These are phyloP conservation scores for Coniosporium tulheliwenetii DNA, from an alignment of 2,329 filamentous ascomycete species.

Conservation along the genomic window DNA sequence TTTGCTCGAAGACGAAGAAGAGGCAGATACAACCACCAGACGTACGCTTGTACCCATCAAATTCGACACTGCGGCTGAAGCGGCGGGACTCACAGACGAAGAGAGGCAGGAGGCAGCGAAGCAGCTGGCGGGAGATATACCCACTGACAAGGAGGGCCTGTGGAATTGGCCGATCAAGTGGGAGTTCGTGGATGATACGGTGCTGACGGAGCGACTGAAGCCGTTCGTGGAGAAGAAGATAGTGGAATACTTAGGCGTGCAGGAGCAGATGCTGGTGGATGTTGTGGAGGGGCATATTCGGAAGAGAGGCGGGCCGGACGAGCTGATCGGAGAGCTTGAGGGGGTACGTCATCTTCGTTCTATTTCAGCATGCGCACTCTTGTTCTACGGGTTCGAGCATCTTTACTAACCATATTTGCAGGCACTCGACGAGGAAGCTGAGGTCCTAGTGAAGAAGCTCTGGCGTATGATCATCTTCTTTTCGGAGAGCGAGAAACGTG, in stretches of 20 bases:
- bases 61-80: constrained; percentile 54
- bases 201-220: constrained; percentile 72
- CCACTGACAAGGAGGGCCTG: constrained; percentile 67
- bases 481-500: constrained; percentile 83
- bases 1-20: constrained; percentile 87
- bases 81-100: constrained; percentile 62
- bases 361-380: background rate
- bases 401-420: constrained; percentile 26
- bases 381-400: constrained; percentile 1
- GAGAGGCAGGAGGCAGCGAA: constrained; percentile 71
- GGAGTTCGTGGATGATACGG: constrained; percentile 71
- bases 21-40: constrained; percentile 27
- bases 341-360: constrained; percentile 41
- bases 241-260: constrained; percentile 87
- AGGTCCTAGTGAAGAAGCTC: constrained; percentile 85
- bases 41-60: constrained; percentile 49
- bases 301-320: constrained; percentile 57
- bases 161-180: constrained; percentile 92
- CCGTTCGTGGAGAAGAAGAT: constrained; percentile 98
- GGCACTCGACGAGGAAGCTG: constrained; percentile 88
- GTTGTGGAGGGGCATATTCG: constrained; percentile 78
- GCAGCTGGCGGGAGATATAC: constrained; percentile 78
- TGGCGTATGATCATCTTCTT: constrained; percentile 99
- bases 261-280: constrained; percentile 90
- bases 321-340: constrained; percentile 70